These are phyloP conservation scores for Ogataea dorogensis DNA, from an alignment of 805 yeast genomes.

Conservation along the genomic window DNA sequence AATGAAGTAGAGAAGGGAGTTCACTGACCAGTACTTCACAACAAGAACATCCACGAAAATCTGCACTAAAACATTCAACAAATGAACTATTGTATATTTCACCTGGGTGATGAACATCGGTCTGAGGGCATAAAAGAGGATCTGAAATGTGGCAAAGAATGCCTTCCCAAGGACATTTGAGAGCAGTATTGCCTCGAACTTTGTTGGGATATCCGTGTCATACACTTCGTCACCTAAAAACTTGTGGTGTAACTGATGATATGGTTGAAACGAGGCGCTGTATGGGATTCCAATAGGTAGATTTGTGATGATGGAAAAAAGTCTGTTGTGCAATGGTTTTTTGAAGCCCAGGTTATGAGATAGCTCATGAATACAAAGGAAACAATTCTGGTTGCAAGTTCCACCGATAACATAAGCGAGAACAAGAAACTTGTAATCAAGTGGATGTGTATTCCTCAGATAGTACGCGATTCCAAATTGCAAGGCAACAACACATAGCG, in stretches of 20 bases:
- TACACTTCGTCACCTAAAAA: conserved; percentile 78
- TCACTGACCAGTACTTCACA: conserved; percentile 60
- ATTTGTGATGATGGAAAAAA: conserved; percentile 75
- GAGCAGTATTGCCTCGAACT: conserved; percentile 68
- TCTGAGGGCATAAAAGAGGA: conserved; percentile 83
- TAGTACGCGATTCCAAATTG: conserved; percentile 66
- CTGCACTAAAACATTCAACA: conserved; percentile 65
- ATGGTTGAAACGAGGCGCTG: conserved; percentile 84
- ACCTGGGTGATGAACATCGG: conserved; percentile 84
- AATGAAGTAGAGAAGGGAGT: conserved; percentile 63
- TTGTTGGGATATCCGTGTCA: conserved; percentile 88
- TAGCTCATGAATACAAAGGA: conserved; percentile 85
- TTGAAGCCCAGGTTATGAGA: conserved; percentile 83
- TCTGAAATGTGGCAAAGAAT: conserved; percentile 86
- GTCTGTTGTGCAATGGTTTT: conserved; percentile 70
- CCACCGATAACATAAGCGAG: conserved; percentile 82
- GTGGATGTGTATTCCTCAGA: conserved; percentile 54
- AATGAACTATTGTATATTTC: conserved; percentile 71
- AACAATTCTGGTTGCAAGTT: conserved; percentile 78
- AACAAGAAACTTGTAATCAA: conserved; percentile 52
- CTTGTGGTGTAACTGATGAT: conserved; percentile 89
- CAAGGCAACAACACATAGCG: conserved; percentile 59
- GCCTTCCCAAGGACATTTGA: conserved; percentile 83
- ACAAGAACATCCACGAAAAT: conserved; percentile 55
- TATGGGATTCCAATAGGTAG: conserved; percentile 89